Evolutionary conservation across 108 stramenopile species (phyloP).

Genomic region (Cylindrotheca closterium): DNA sequence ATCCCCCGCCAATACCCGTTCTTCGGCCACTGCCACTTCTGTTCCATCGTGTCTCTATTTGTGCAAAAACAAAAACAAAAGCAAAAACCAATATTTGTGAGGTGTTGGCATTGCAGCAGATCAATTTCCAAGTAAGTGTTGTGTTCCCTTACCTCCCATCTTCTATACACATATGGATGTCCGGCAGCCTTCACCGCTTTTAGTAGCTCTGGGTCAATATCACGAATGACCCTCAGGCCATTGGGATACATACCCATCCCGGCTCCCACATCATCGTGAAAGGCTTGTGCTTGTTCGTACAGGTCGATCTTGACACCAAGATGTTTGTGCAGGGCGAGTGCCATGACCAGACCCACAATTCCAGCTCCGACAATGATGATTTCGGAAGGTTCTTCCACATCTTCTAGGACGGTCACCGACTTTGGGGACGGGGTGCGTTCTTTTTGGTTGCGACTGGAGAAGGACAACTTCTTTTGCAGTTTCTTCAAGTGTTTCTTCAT

Average conservation of each 20-base stretch:
- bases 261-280: slow-evolving; percentile 50
- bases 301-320: slow-evolving; percentile 2
- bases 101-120: neutral
- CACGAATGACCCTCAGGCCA: slow-evolving; percentile 55
- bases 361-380: slow-evolving; percentile 29
- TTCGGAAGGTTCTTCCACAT: neutral
- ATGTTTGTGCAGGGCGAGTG: slow-evolving; percentile 28
- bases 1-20: slow-evolving; percentile 35
- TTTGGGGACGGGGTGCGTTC: neutral
- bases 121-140: neutral
- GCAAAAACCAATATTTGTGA: neutral
- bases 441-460: neutral
- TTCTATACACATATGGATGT: slow-evolving; percentile 57
- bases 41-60: slow-evolving; percentile 70
- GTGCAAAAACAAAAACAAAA: slow-evolving; percentile 2
- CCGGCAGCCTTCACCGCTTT: slow-evolving; percentile 40
- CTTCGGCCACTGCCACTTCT: slow-evolving; percentile 56
- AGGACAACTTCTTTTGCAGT: too few species aligned
- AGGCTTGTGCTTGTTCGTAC: slow-evolving; percentile 34
- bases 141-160: slow-evolving; percentile 38
- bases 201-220: slow-evolving; percentile 44
- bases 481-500: neutral
- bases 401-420: neutral
- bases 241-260: slow-evolving; percentile 73
- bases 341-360: slow-evolving; percentile 33